phyloP scores from a whole-genome alignment of 179 eudicot species.

The Camellia oleifera region DNA sequence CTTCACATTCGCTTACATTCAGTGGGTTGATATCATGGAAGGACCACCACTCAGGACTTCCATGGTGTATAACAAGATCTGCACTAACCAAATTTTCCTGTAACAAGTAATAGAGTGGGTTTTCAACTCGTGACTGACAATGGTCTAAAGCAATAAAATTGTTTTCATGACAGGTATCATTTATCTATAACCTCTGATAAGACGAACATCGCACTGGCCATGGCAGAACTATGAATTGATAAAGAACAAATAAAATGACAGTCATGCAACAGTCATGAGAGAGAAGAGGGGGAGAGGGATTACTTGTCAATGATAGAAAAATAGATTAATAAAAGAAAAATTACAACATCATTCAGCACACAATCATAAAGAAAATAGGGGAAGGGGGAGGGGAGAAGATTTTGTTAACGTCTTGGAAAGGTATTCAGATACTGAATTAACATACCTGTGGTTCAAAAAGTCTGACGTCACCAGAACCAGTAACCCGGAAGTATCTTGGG shows the following conservation, averaged over 20 bases:
- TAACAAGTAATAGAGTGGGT: background rate
- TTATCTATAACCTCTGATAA: background rate
- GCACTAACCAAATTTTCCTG: slow-evolving; percentile 67
- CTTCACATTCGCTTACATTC: slow-evolving; percentile 55
- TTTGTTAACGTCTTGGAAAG: background rate
- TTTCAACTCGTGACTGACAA: background rate
- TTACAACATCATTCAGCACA: background rate
- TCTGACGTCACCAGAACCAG: slow-evolving; percentile 95
- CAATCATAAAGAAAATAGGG: background rate
- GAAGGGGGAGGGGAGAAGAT: background rate
- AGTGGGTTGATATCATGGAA: slow-evolving; percentile 55
- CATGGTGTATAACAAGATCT: slow-evolving; percentile 64
- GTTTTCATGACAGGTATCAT: background rate
- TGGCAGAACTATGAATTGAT: no score
- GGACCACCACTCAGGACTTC: slow-evolving; percentile 80
- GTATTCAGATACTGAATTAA: slow-evolving; percentile 12
- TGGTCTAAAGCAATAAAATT: background rate
- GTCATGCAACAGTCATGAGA: no score
- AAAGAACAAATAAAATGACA: no score
- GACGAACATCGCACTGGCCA: no score
- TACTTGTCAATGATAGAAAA: no score
- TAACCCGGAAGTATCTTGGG: slow-evolving; percentile 80
- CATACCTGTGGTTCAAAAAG: slow-evolving; percentile 79
- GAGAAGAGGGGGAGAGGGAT: no score
- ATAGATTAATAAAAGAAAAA: background rate